phyloP scores from a whole-genome alignment of 202 grass and related monocot genomes.

The Cymbopogon flexuosus region DNA sequence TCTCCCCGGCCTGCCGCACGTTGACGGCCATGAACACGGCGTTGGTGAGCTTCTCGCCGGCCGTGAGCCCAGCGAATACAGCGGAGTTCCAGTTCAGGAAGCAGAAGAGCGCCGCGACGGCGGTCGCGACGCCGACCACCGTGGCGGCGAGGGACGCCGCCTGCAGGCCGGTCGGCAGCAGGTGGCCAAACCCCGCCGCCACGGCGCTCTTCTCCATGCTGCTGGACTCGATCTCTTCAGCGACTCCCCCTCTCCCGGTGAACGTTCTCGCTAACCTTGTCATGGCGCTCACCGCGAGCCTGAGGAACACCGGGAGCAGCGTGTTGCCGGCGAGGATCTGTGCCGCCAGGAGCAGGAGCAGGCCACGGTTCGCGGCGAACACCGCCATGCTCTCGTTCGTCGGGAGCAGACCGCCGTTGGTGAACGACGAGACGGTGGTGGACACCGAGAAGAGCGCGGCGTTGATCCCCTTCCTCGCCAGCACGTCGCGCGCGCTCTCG shows the following conservation, averaged over 20 bases:
- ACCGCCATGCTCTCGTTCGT: conserved; percentile 75
- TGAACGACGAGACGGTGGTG: conserved; percentile 60
- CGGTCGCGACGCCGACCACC: conserved; percentile 14
- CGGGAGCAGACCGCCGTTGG: conserved; percentile 59
- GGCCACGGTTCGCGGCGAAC: conserved; percentile 43
- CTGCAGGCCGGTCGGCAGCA: conserved; percentile 28
- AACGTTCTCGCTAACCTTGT: background rate
- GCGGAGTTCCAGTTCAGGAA: conserved; percentile 53
- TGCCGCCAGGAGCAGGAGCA: conserved; percentile 41
- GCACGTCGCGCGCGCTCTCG: conserved; percentile 39
- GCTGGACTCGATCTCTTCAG: conserved; percentile 11
- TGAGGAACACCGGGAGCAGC: conserved; percentile 56
- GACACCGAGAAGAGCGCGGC: conserved; percentile 44
- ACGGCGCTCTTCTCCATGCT: conserved; percentile 21
- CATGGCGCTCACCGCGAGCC: conserved; percentile 31
- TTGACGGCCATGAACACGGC: conserved; percentile 60
- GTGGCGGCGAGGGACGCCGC: conserved; percentile 30
- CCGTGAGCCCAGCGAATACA: conserved; percentile 49
- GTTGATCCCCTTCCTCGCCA: conserved; percentile 52
- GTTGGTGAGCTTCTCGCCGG: conserved; percentile 42
- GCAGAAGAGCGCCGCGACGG: conserved; percentile 34
- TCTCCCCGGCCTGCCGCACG: conserved; percentile 59
- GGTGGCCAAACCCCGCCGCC: conserved; percentile 21
- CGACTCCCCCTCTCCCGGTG: background rate
- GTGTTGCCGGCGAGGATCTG: conserved; percentile 57